Percentiles rank a stretch among this genome's conserved stretches.
Conservation (phyloP, 768 basidiomycete genomes). For the Panellus pusillus region DNA sequence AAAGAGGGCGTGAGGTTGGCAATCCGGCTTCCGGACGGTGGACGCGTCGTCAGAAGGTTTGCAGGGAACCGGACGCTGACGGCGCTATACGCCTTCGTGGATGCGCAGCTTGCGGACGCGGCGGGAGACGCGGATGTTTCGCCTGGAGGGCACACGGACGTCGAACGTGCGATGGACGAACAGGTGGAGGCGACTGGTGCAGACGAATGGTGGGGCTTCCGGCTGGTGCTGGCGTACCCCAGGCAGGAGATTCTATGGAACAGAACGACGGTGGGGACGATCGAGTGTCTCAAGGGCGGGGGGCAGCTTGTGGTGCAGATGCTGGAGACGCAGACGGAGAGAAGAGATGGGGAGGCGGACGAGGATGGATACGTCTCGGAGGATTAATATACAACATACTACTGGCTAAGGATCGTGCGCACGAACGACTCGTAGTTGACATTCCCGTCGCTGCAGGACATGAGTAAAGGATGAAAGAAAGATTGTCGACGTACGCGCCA, state of each 20-base stretch:
- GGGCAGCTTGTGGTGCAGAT: slow-evolving; percentile 66
- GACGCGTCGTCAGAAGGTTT: slow-evolving; percentile 62
- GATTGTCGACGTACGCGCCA: slow-evolving; percentile 62
- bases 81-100: slow-evolving; percentile 72
- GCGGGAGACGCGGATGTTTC: slow-evolving; percentile 44
- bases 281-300: slow-evolving; percentile 57
- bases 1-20: slow-evolving; percentile 44
- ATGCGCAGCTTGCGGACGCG: slow-evolving; percentile 49
- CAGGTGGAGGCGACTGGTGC: slow-evolving; percentile 25
- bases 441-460: slow-evolving; percentile 77
- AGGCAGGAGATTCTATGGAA: slow-evolving; percentile 59
- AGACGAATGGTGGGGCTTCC: slow-evolving; percentile 73
- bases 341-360: slow-evolving; percentile 26
- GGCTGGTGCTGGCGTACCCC: slow-evolving; percentile 68
- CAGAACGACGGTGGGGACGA: slow-evolving; percentile 39
- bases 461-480: slow-evolving; percentile 12
- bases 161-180: slow-evolving; percentile 36
- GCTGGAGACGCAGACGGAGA: slow-evolving; percentile 24
- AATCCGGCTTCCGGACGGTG: slow-evolving; percentile 55
- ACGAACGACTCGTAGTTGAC: slow-evolving; percentile 98
- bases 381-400: slow-evolving; percentile 30
- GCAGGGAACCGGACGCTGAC: slow-evolving; percentile 49
- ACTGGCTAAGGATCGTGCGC: slow-evolving; percentile 90
- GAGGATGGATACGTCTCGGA: slow-evolving; percentile 63
- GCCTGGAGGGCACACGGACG: slow-evolving; percentile 39